A percentile compares a stretch with the other conserved stretches of the same genome.
Evolutionary conservation across 192 early-diverging fungal genomes (phyloP).

Genomic region (Lobosporangium transversale): DNA sequence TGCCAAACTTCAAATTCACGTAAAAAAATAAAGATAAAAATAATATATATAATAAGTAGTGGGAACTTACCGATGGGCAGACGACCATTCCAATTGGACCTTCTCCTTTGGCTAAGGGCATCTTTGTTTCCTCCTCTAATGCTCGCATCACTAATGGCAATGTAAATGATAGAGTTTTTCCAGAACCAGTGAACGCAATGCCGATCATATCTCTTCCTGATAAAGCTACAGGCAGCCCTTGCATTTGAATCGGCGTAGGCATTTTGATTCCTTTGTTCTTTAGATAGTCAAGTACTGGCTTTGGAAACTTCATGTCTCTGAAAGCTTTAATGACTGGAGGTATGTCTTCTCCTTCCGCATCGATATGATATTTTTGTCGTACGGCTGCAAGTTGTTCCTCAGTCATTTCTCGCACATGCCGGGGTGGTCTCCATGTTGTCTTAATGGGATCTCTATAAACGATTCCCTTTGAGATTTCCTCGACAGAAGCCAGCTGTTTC

Average conservation of each 20-base stretch:
- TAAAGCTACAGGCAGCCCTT: constrained; percentile 93
- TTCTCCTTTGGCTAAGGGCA: constrained; percentile 86
- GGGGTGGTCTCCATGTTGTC: constrained; percentile 86
- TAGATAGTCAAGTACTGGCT: constrained; percentile 80
- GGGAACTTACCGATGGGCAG: constrained; percentile 87
- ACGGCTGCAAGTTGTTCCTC: constrained; percentile 62
- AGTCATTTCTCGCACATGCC: constrained; percentile 70
- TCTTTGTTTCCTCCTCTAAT: constrained; percentile 89
- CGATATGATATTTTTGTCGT: constrained; percentile 89
- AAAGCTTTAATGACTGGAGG: constrained; percentile 89
- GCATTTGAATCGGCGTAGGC: constrained; percentile 97
- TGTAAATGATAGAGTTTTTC: constrained; percentile 95
- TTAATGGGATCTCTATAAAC: constrained; percentile 88
- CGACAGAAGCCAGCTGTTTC: constrained; percentile 85
- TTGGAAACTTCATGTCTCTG: constrained; percentile 87
- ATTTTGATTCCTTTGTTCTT: constrained; percentile 82
- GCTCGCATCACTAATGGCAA: constrained; percentile 93
- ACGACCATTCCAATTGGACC: constrained; percentile 95
- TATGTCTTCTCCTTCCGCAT: constrained; percentile 86
- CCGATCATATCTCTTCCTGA: constrained; percentile 97
- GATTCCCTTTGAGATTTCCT: constrained; percentile 88
- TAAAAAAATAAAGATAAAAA: not conserved
- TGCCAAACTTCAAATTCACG: too few species aligned
- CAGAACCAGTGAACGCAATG: constrained; percentile 97
- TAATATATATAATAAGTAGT: not conserved